Evolutionary conservation across 805 yeast species (phyloP).

Genomic region (Suhomyces tanzawaensis): DNA sequence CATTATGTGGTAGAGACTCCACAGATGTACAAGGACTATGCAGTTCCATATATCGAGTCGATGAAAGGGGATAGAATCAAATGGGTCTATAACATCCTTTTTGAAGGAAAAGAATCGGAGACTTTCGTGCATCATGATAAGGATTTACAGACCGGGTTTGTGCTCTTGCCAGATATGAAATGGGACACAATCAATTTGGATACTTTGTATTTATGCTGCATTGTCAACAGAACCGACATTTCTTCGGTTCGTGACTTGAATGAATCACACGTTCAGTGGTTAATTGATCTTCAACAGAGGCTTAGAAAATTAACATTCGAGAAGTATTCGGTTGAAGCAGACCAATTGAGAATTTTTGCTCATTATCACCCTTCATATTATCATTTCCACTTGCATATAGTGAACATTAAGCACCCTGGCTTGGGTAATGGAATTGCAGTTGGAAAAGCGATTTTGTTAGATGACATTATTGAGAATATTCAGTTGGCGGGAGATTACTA

Average conservation of each 20-base stretch:
- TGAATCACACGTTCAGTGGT: conserved; percentile 54
- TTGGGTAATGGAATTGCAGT: conserved; percentile 62
- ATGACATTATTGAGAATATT: conserved; percentile 76
- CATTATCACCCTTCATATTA: conserved; percentile 97
- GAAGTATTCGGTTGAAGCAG: conserved; percentile 41
- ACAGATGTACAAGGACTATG: conserved; percentile 57
- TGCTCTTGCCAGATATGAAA: conserved; percentile 90
- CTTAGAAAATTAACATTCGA: conserved; percentile 45
- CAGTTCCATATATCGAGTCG: conserved; percentile 71
- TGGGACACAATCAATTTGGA: conserved; percentile 82
- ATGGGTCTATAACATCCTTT: conserved; percentile 87
- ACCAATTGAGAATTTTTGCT: conserved; percentile 71
- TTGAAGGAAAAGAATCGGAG: conserved; percentile 81
- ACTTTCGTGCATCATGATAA: conserved; percentile 66
- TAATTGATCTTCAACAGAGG: conserved; percentile 45
- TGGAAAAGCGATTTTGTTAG: conserved; percentile 81
- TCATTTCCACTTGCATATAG: conserved; percentile 91
- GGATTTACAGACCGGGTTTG: conserved; percentile 57
- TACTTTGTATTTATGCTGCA: conserved; percentile 72
- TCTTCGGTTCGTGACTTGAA: conserved; percentile 74
- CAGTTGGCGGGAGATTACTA: conserved; percentile 58
- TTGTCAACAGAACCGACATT: conserved; percentile 68
- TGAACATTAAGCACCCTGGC: conserved; percentile 67
- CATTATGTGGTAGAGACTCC: conserved; percentile 81
- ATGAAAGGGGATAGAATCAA: conserved; percentile 75